Evolutionary conservation across 768 basidiomycete species (phyloP), one percentile per base, ranked within the genome.

Genomic region (Lyophyllum shimeji): DNA sequence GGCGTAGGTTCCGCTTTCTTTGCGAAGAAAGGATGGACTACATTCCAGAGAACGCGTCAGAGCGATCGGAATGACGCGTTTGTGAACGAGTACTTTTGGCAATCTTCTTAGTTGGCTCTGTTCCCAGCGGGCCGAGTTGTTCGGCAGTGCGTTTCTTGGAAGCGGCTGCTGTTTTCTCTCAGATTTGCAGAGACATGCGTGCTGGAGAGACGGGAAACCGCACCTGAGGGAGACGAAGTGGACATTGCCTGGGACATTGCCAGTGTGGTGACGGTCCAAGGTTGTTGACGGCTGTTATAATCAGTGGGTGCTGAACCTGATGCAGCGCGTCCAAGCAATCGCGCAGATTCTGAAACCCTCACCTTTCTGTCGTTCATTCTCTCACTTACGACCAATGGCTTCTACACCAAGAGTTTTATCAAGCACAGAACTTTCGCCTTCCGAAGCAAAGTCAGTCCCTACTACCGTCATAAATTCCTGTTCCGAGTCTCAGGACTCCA

Each of bases 361-460:
- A 29, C 29, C n/a, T 49, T 20, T 24, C 9, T 24, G 33, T n/a
- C 48, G 18, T 12, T 12, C 29, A 9, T 21, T 11, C 17, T 33
- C 7, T 34, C 13, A 24, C 21, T 45, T n/a, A 15, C 24, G 39
- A 24, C 50, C 24, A 24, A 59, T 59, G 58, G 15, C 49, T 23
- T 42, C 52, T 8, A 47, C 33, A 17, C 82, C 89, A 0, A 80
- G 76, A 63, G 75, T 91, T 24, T 63, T 86, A 42, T 80, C 81
- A 0, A 73, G 69, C 0, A 71, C 77, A 13, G 81, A 83, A 27
- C 71, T 89, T 60, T 69, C 80, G 2, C 69, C 76, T 7, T 70
- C 76, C 2, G 83, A 85, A 42, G 85, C 87, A 56, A 87, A 79
- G 86, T 84, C 46, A 67, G 76, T 66, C n/a, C 31, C 50, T 13